Percentiles rank a stretch among this genome's conserved stretches.
These are phyloP conservation scores for Fagopyrum esculentum DNA, from an alignment of 148 eudicot genomes.

Conservation along the genomic window DNA sequence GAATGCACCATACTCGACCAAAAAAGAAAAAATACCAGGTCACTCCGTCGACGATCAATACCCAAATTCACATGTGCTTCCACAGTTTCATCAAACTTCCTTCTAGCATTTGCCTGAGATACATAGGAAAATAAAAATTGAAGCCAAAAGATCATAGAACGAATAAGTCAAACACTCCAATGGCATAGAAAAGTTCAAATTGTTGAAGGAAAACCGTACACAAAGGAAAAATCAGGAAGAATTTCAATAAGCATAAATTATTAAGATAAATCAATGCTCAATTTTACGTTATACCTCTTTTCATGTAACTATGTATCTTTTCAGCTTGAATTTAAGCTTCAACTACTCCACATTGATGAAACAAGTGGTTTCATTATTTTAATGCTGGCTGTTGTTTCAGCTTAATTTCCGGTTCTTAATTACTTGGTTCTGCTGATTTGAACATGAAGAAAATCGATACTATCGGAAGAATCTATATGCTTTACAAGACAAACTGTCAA, in stretches of 20 bases:
- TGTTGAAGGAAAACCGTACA: background rate
- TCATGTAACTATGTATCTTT: background rate
- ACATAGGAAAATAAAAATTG: background rate
- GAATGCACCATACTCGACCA: background rate
- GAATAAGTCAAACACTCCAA: background rate
- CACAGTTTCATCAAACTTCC: slow-evolving; percentile 71
- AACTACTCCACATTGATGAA: background rate
- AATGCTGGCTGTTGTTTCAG: background rate
- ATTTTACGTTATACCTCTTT: background rate
- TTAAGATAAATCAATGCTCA: background rate
- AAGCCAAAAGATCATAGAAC: background rate
- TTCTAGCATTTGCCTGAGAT: slow-evolving; percentile 70
- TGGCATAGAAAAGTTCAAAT: background rate
- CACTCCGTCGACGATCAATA: slow-evolving; percentile 77
- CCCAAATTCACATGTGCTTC: slow-evolving; percentile 93
- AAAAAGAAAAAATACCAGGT: slow-evolving; percentile 48
- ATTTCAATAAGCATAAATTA: background rate
- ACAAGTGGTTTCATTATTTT: background rate
- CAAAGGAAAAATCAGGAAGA: background rate
- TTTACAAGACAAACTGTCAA: background rate
- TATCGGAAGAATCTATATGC: background rate
- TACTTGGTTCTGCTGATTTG: background rate
- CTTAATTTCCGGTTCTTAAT: background rate
- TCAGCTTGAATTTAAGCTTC: background rate
- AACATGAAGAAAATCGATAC: background rate